Conservation (phyloP, 495 filamentous ascomycete genomes). For the Saxispiralis lemnorum region DNA sequence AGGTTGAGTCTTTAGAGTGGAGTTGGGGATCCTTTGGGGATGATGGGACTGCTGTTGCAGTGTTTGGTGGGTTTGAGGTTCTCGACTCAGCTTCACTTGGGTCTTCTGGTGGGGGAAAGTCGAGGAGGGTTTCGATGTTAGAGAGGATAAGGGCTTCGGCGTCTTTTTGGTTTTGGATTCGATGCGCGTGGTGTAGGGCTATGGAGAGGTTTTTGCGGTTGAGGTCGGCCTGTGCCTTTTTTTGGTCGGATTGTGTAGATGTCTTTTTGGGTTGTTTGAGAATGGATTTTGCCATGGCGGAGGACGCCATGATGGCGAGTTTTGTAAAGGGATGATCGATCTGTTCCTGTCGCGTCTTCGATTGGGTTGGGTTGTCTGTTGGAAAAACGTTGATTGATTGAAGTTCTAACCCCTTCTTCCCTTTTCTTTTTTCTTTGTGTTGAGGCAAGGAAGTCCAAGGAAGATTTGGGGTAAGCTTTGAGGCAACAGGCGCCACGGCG, state of each 20-base stretch:
- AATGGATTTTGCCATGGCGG: constrained; percentile 13
- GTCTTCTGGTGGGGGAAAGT: constrained; percentile 28
- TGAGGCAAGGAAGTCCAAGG: too few relatives aligned
- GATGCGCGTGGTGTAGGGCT: constrained; percentile 62
- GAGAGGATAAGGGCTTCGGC: constrained; percentile 54
- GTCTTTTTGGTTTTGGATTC: constrained; percentile 60
- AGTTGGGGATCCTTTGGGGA: too few relatives aligned
- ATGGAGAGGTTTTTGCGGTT: constrained; percentile 38
- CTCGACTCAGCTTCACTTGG: constrained; percentile 15
- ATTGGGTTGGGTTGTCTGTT: too few relatives aligned
- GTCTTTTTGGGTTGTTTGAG: constrained; percentile 36
- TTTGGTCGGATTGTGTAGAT: constrained; percentile 18
- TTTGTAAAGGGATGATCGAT: not conserved
- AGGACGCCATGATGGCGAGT: constrained; percentile 3
- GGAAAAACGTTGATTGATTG: too few relatives aligned
- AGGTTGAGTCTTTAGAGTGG: too few relatives aligned
- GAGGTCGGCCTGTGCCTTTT: constrained; percentile 15
- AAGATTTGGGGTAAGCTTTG: too few relatives aligned
- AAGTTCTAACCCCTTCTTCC: too few relatives aligned
- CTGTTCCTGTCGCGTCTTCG: too few relatives aligned
- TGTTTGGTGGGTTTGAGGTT: constrained; percentile 3
- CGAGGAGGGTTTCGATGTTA: constrained; percentile 47
- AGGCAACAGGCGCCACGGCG: too few relatives aligned
- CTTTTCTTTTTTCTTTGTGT: not conserved
- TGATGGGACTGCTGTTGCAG: too few relatives aligned